Evolutionary conservation across 805 yeast genomes (phyloP), one percentile per base, ranked within the genome.

Genomic region (Yarrowia sp.): DNA sequence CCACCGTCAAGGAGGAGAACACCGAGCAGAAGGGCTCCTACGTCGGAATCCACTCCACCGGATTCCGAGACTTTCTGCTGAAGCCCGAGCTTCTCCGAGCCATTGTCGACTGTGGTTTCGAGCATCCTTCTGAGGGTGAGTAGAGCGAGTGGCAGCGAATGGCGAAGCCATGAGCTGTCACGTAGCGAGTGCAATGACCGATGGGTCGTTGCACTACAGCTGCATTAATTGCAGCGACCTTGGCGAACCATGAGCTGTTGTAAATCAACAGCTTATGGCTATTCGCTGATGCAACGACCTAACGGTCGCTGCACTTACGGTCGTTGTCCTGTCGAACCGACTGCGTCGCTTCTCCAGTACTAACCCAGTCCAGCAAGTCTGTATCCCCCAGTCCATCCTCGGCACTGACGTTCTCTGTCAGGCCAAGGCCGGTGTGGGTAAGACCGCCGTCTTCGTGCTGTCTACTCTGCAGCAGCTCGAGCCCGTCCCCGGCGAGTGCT

Each of bases 371-470:
- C 99, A 93, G 82, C 99, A 93, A 82, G 93, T 91, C 71, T 90
- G 97, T 79, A 95, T 93, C 74, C 99, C 99, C 65, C 98, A 95
- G 81, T 90, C 98, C 65, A 91, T 93, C 75, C 88, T 93, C 72
- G 99, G 98, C 75, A 93, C 97, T 68, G 99, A 93, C 76, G 98
- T 93, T 66, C 81, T 93, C 71, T 95, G 99, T 82, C 99, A 93
- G 83, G 99, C 99, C 78, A 93, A 95, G 82, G 95, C 99, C 53
- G 99, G 99, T 89, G 84, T 95, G 71, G 99, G 99, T 87, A 93
- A 93, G 79, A 93, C 99, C 67, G 99, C 99, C 51, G 98, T 93
- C 65, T 93, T 93, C 73, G 98, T 93, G 67, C 83, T 93, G 73
- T 90, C 97, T 31, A 93, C 99, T 68, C 84, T 93, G 75, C 98